Percentiles rank a stretch among this genome's conserved stretches.
Conservation (phyloP, 306 rosid genomes). For the Clitoria ternatea region DNA sequence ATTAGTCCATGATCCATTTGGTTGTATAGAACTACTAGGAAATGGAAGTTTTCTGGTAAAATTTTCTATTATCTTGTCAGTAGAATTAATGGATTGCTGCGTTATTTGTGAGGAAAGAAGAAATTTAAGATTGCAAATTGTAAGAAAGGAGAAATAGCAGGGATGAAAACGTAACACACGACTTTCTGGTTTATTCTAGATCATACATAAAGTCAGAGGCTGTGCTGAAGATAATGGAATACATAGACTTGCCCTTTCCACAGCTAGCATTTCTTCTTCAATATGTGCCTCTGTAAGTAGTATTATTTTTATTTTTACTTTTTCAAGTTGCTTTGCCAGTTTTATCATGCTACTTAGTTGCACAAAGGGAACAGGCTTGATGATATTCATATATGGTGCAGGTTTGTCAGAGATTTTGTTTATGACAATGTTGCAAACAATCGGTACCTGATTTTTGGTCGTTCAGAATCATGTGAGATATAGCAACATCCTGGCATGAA, state of each 20-base stretch:
- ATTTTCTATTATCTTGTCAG: neutral
- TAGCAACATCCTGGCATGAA: constrained; percentile 26
- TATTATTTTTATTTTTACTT: neutral
- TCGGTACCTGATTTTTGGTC: constrained; percentile 79
- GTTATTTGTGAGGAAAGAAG: neutral
- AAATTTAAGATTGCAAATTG: constrained; percentile 2
- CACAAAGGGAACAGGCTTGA: neutral
- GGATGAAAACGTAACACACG: constrained; percentile 16
- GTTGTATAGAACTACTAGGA: neutral
- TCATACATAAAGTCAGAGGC: constrained; percentile 84
- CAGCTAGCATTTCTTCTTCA: constrained; percentile 62
- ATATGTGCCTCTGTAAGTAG: constrained; percentile 81
- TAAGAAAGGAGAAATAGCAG: neutral
- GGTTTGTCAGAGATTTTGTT: constrained; percentile 65
- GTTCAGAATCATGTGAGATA: constrained; percentile 83
- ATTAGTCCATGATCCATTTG: constrained; percentile 1
- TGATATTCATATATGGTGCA: constrained; percentile 37
- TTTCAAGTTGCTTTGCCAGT: neutral
- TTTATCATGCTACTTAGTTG: neutral
- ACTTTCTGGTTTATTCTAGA: constrained; percentile 47
- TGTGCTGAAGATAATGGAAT: constrained; percentile 88
- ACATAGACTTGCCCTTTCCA: constrained; percentile 83
- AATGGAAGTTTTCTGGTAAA: neutral
- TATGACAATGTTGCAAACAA: constrained; percentile 93
- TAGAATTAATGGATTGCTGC: neutral